phyloP scores from a whole-genome alignment of 192 early-diverging fungal genomes.

The Anaeromyces robustus region DNA sequence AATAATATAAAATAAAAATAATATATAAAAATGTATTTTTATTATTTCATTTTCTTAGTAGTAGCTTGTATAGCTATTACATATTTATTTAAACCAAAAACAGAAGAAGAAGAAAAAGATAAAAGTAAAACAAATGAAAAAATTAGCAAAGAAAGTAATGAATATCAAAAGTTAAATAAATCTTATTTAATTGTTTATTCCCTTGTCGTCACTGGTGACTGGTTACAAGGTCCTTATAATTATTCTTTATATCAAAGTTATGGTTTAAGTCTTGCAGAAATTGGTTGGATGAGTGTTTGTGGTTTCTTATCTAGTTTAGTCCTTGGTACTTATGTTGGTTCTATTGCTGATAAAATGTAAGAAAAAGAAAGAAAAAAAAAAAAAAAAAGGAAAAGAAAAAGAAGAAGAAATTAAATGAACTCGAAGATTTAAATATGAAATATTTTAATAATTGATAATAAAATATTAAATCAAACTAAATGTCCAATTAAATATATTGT shows the following conservation, averaged over 20 bases:
- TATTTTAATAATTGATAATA: too few relatives aligned
- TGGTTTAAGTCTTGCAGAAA: neutral
- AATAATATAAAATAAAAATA: too few relatives aligned
- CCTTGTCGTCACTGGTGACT: neutral
- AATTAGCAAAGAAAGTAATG: neutral
- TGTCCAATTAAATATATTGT: too few relatives aligned
- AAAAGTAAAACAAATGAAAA: neutral
- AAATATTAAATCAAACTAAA: too few relatives aligned
- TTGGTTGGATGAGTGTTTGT: neutral
- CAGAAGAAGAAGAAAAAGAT: neutral
- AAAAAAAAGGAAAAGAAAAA: too few relatives aligned
- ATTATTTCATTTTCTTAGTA: neutral
- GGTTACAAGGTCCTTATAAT: neutral
- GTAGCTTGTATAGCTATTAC: neutral
- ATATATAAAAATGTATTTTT: too few relatives aligned
- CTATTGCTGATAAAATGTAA: neutral
- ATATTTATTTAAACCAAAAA: neutral
- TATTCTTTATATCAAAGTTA: neutral
- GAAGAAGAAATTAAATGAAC: too few relatives aligned
- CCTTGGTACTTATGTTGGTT: neutral
- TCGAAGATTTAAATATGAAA: too few relatives aligned
- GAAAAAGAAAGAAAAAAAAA: too few relatives aligned
- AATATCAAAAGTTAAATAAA: neutral
- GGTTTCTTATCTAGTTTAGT: neutral
- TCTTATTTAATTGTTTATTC: neutral